phyloP scores from a whole-genome alignment of 352 stramenopile genomes.

The Globisporangium orthogonon region DNA sequence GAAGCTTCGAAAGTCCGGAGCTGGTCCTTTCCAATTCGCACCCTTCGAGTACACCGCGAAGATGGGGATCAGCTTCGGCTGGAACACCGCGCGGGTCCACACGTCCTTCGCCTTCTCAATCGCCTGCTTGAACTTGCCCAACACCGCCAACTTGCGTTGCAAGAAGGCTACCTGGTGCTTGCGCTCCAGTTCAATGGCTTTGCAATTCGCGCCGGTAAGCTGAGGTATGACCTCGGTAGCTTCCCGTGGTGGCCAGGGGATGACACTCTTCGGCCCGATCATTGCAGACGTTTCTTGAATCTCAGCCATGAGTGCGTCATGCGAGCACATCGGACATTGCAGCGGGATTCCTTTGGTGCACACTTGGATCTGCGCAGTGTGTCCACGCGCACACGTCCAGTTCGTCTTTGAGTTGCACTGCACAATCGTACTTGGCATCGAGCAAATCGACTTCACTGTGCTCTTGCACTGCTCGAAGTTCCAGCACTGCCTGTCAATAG shows the following conservation, averaged over 20 bases:
- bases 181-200: constrained; percentile 17
- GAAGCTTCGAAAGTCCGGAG: constrained; percentile 21
- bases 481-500: constrained; percentile 48
- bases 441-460: constrained; percentile 21
- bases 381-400: constrained; percentile 35
- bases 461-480: constrained; percentile 38
- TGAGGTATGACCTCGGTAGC: constrained; percentile 4
- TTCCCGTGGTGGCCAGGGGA: constrained; percentile 8
- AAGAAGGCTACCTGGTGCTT: constrained; percentile 31
- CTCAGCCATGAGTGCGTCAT: constrained; percentile 16
- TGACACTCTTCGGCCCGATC: neutral
- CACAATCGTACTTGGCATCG: constrained; percentile 11
- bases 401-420: constrained; percentile 28
- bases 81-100: constrained; percentile 41
- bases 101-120: constrained; percentile 24
- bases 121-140: constrained; percentile 31
- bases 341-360: constrained; percentile 45
- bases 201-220: constrained; percentile 1
- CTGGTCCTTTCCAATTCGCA: neutral
- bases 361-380: constrained; percentile 32
- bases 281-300: constrained; percentile 15
- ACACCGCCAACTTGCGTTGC: constrained; percentile 32
- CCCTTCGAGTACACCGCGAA: constrained; percentile 11
- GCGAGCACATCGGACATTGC: constrained; percentile 46
- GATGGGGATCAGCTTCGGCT: constrained; percentile 25